Evolutionary conservation across 1,284 basidiomycete species (phyloP), one percentile per base, ranked within the genome.

Genomic region (Malassezia furfur): DNA sequence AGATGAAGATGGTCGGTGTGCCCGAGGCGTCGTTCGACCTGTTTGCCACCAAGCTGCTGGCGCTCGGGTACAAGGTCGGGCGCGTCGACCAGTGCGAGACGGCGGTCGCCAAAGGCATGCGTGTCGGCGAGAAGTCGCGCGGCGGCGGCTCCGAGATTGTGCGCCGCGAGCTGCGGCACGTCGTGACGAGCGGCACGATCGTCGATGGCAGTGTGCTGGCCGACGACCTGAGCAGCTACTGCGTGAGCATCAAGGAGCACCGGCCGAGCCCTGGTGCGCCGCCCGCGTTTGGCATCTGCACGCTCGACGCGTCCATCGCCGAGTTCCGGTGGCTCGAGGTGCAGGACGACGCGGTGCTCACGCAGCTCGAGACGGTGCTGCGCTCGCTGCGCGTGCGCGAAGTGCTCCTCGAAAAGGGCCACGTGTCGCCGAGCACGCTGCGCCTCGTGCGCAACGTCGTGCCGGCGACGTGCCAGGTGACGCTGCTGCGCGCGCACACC

Each of bases 81-180:
- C 84, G 89, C 14, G 94, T 98, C 10, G 93, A 96, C 71, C 94
- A 99, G 77, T 84, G 85, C 2, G 94, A 99, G 77, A 99, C 94
- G 0, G 91, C 87, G 1, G 78, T 83, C 14, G 82, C 80, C 62
- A 66, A 79, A 61, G 81, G 81, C 62, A 81, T 83, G 78, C 76
- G 76, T 65, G 80, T 63, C 77, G 80, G 65, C 74, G 77, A 65
- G 62, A 78, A 77, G 36, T 76, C 78, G 31, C 80, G 81, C 32
- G 69, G 67, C 37, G 68, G 64, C 28, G 67, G 66, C 37, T 80
- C 81, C 55, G 80, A 75, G 50, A 76, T 74, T 50, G 72, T 75
- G 45, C 67, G 69, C 45, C 68, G 93, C 55, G 93, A 93, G 71
- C 81, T 99, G 40, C 86, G 88, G 71, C 91, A 93, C 78, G 90